phyloP scores from a whole-genome alignment of 2,329 filamentous ascomycete genomes.

The Lachnellula hyalina region DNA sequence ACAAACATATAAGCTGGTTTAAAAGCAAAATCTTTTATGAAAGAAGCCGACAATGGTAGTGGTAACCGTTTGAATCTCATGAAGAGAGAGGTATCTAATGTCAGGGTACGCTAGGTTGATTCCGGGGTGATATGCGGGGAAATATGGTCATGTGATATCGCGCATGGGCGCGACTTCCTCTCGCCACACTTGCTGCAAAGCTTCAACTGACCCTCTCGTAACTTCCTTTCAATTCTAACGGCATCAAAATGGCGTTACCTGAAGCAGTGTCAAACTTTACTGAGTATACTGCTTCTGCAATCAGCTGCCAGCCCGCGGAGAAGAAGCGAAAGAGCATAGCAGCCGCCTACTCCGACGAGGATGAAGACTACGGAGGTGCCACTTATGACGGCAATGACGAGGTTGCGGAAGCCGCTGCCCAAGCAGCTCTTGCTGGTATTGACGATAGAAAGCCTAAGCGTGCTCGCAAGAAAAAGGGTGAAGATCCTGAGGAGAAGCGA shows the following conservation, averaged over 20 bases:
- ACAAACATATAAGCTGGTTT: neutral
- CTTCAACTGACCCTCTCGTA: no score
- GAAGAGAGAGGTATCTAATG: no score
- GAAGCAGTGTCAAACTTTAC: neutral
- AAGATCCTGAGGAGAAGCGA: constrained; percentile 34
- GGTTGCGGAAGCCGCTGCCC: neutral
- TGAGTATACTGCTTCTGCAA: neutral
- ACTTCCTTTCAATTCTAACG: no score
- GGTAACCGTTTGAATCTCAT: no score
- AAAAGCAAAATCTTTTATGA: neutral
- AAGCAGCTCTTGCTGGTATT: constrained; percentile 11
- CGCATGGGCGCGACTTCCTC: no score
- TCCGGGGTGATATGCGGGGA: no score
- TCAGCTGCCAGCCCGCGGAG: neutral
- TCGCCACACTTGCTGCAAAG: no score
- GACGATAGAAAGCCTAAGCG: constrained; percentile 13
- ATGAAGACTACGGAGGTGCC: constrained; percentile 11
- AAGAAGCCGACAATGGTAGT: neutral
- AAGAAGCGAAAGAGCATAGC: neutral
- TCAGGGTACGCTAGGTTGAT: no score
- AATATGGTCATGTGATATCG: no score
- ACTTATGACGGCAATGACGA: constrained; percentile 10
- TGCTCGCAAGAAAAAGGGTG: constrained; percentile 11
- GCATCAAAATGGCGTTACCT: no score
- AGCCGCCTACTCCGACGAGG: constrained; percentile 4